These are phyloP conservation scores for Luvunga scandens DNA, from an alignment of 345 rosid genomes.

Conservation along the genomic window DNA sequence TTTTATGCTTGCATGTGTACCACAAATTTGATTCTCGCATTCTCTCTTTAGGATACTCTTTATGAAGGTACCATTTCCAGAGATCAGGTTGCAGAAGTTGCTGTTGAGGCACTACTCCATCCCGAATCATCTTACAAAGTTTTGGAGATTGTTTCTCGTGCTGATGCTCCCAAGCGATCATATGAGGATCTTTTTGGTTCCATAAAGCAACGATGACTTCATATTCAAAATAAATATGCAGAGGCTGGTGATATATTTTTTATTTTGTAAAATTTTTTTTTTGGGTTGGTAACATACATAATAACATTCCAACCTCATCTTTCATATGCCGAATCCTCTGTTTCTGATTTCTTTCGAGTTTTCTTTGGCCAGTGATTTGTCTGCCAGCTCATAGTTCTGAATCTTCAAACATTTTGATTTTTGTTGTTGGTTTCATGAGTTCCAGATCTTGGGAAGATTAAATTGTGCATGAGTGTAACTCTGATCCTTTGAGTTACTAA, in stretches of 20 bases:
- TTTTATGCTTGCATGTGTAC: background rate
- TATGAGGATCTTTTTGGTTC: constrained; percentile 71
- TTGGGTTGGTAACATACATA: background rate
- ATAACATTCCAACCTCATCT: background rate
- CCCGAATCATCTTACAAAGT: constrained; percentile 76
- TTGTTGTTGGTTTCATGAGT: background rate
- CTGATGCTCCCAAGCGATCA: constrained; percentile 59
- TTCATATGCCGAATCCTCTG: background rate
- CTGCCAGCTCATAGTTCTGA: background rate
- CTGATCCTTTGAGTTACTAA: background rate
- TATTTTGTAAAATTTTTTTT: background rate
- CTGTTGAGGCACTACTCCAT: constrained; percentile 63
- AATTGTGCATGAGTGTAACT: background rate
- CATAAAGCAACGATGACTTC: constrained; percentile 38
- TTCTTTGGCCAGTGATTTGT: background rate
- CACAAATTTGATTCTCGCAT: background rate
- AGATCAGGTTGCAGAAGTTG: constrained; percentile 81
- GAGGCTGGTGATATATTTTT: background rate
- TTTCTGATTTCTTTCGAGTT: background rate
- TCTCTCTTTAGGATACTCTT: constrained; percentile 55
- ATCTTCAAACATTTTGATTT: background rate
- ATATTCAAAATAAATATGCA: background rate
- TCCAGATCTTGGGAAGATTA: background rate
- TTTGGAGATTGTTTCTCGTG: constrained; percentile 72
- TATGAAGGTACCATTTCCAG: constrained; percentile 79